Evolutionary conservation across 139 green algal genomes (phyloP).

Genomic region (Chlorella ohadii): DNA sequence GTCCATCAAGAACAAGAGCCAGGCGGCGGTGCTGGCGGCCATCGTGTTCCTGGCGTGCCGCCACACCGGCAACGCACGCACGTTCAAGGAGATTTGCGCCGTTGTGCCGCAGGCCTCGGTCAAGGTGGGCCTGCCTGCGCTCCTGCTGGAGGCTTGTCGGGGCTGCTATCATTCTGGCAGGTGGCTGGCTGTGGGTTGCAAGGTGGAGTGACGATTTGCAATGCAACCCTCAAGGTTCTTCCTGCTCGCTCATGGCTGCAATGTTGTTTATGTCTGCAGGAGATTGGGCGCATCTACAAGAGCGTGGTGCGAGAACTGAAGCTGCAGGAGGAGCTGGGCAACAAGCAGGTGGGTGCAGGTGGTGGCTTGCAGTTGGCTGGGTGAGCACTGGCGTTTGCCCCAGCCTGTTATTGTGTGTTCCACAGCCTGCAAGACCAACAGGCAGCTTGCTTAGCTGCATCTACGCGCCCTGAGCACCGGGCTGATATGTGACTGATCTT

Average conservation of each 20-base stretch:
- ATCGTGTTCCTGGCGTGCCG: slow-evolving; percentile 90
- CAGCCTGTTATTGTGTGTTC: too few species aligned
- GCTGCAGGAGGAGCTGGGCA: slow-evolving; percentile 47
- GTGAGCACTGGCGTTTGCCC: too few species aligned
- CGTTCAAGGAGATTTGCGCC: slow-evolving; percentile 91
- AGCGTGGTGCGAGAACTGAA: slow-evolving; percentile 63
- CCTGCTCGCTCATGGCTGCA: background rate
- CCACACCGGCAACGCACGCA: slow-evolving; percentile 73
- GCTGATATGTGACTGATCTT: too few species aligned
- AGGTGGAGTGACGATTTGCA: background rate
- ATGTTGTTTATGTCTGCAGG: slow-evolving; percentile 33
- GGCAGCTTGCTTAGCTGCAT: too few species aligned
- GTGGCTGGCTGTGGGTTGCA: too few species aligned
- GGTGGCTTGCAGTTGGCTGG: too few species aligned
- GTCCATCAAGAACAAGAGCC: slow-evolving; percentile 58
- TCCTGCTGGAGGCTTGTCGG: too few species aligned
- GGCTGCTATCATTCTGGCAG: too few species aligned
- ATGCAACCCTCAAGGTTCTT: too few species aligned
- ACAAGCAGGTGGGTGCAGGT: slow-evolving; percentile 15
- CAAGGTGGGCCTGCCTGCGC: slow-evolving; percentile 27
- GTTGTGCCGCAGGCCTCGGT: slow-evolving; percentile 74
- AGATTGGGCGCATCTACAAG: slow-evolving; percentile 74
- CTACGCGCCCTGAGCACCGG: too few species aligned
- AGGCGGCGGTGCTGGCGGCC: slow-evolving; percentile 80
- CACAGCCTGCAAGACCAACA: too few species aligned